Evolutionary conservation across 257 asterid species (phyloP).

Genomic region (Catharanthus roseus): DNA sequence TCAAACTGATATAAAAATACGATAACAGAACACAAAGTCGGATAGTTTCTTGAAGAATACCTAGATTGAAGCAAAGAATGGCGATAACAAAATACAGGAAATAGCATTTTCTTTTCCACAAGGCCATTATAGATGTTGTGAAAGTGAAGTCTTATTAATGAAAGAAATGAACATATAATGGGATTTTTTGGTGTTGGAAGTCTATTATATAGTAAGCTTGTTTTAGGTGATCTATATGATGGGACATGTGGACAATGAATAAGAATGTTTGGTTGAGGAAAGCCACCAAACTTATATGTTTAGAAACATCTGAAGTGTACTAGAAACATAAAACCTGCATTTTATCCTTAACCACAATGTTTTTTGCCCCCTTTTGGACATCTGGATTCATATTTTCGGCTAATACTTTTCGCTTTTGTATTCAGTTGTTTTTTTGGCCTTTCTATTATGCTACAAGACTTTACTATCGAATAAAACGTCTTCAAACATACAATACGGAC

Average conservation of each 20-base stretch:
- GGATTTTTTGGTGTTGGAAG: not conserved
- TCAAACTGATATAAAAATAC: not conserved
- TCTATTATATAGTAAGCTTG: not conserved
- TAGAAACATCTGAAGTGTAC: no score
- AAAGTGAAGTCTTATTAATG: not conserved
- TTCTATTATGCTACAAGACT: not conserved
- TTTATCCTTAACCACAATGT: no score
- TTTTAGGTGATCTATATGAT: not conserved
- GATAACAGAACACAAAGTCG: not conserved
- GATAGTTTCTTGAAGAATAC: not conserved
- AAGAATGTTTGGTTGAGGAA: not conserved
- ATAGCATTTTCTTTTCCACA: not conserved
- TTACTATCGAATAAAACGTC: not conserved
- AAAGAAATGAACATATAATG: not conserved
- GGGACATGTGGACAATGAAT: constrained; percentile 2
- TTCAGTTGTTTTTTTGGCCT: not conserved
- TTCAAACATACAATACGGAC: not conserved
- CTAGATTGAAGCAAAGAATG: not conserved
- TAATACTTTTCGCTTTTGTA: no score
- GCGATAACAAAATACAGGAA: not conserved
- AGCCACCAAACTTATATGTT: not conserved
- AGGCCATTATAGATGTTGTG: not conserved
- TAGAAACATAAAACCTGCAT: no score
- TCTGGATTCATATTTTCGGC: no score
- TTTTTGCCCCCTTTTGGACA: no score